These are phyloP conservation scores for Forsythia viridissima DNA, from an alignment of 257 asterid species.

Conservation along the genomic window DNA sequence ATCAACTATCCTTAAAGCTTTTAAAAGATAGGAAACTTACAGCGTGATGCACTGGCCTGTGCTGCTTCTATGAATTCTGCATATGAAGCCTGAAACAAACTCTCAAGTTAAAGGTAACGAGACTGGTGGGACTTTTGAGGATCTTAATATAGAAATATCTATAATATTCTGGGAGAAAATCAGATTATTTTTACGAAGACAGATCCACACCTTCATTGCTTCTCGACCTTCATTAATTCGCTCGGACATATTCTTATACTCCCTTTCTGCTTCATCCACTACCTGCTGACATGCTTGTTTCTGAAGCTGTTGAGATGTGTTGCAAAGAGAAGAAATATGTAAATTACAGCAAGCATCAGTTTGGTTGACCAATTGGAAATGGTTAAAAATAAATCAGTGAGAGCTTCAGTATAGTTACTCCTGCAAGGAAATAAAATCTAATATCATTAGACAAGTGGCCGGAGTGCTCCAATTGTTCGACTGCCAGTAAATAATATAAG, in stretches of 20 bases:
- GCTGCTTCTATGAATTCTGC: conserved; percentile 65
- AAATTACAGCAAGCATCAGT: not conserved
- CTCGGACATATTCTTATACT: conserved; percentile 62
- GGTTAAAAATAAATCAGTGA: not conserved
- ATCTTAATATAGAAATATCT: not conserved
- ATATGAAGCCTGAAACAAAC: conserved; percentile 68
- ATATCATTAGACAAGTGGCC: not conserved
- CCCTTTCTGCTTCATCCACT: conserved; percentile 79
- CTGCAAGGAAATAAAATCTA: not conserved
- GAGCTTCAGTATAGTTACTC: not conserved
- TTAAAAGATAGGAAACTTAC: conserved; percentile 47
- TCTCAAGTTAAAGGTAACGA: conserved; percentile 26
- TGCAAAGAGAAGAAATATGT: conserved; percentile 13
- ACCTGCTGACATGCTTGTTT: conserved; percentile 74
- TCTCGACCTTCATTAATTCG: conserved; percentile 71
- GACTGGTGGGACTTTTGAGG: not conserved
- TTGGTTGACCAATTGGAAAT: not conserved
- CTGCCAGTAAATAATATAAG: not conserved
- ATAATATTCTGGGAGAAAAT: not conserved
- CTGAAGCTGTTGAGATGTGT: conserved; percentile 55
- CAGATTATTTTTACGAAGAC: conserved; percentile 1
- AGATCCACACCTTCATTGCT: conserved; percentile 70
- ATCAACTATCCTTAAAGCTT: not conserved
- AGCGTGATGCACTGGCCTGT: conserved; percentile 68
- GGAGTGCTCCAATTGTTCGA: not conserved